Evolutionary conservation across 257 asterid genomes (phyloP), one percentile per base, ranked within the genome.

Genomic region (Solanum tarapatanum): DNA sequence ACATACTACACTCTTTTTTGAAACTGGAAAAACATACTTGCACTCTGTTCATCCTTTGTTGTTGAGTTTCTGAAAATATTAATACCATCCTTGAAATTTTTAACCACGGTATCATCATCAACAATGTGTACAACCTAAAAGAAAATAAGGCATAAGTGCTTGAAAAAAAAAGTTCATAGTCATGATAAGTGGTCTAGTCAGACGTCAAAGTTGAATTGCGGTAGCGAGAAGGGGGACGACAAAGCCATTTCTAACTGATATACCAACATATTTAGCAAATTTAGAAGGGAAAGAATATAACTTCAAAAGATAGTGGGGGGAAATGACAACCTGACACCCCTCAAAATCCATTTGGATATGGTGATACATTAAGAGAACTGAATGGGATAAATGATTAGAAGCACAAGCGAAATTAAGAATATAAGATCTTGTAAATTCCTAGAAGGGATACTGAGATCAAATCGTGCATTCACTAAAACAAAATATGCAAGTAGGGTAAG

Each of bases 81-180:
- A 87, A 96, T 88, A 55, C 92, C 80, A 90, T 89, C 91, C 37
- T 70, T 68, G 69, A 58, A 86, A 55, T 87, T 91, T 83, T 87
- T 76, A 85, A 70, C 91, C 89, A 90, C 94, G 66, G 85, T 84
- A 90, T 90, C 93, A 87, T 90, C 85, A 84, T 91, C 91, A 87
- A 91, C 93, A 88, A 96, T 89, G 86, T 89, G 51, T 86, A 96
- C 87, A 87, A 94, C 93, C 99, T 95, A 83, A 91, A 91, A 83
- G 77, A 86, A 88, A 37, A 23, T 86, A 83, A 60, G 85, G 23
- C 28, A 35, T 45, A 51, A 75, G 87, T 41, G 58, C 55, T 58
- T 87, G 74, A 84, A 88, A 83, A 62, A 45, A 4, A 19, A 79
- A 79, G 17, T 43, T 16, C 66, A 79, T 26, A 79, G 84, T 48